These are phyloP conservation scores for Calophaca sinica DNA, from an alignment of 306 rosid species.

Conservation along the genomic window DNA sequence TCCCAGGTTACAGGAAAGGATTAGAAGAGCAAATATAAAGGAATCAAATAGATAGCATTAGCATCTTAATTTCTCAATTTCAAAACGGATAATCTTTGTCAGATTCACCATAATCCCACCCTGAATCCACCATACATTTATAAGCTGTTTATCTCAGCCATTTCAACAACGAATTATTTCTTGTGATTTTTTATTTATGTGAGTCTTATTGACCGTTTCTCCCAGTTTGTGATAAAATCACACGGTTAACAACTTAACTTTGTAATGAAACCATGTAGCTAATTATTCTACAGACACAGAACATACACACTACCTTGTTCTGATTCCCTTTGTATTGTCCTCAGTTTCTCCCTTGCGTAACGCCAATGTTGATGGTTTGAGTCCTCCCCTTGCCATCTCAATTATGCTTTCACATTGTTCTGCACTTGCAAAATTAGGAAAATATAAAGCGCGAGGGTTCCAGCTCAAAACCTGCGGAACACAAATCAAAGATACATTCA, in stretches of 20 bases:
- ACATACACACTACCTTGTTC: constrained; percentile 75
- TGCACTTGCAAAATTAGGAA: constrained; percentile 86
- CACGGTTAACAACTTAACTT: constrained; percentile 1
- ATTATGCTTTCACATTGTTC: constrained; percentile 77
- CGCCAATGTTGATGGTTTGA: constrained; percentile 71
- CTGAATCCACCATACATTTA: constrained; percentile 31
- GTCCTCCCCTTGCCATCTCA: constrained; percentile 59
- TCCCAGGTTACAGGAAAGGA: constrained; percentile 25
- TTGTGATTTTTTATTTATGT: background rate
- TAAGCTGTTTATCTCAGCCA: constrained; percentile 16
- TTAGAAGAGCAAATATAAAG: constrained; percentile 16
- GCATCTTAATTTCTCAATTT: background rate
- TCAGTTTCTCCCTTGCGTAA: constrained; percentile 78
- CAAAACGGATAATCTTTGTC: background rate
- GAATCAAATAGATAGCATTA: constrained; percentile 10
- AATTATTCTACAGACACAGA: constrained; percentile 26
- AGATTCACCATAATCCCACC: constrained; percentile 13
- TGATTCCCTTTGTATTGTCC: constrained; percentile 64
- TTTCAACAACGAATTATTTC: constrained; percentile 4
- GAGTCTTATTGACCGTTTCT: constrained; percentile 14
- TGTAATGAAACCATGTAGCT: constrained; percentile 5
- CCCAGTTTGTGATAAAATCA: constrained; percentile 10
- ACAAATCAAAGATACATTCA: constrained; percentile 34
- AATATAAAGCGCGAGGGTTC: constrained; percentile 80
- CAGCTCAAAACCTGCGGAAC: constrained; percentile 81